These are phyloP conservation scores for Volvox africanus DNA, from an alignment of 139 green algal genomes.

Conservation along the genomic window DNA sequence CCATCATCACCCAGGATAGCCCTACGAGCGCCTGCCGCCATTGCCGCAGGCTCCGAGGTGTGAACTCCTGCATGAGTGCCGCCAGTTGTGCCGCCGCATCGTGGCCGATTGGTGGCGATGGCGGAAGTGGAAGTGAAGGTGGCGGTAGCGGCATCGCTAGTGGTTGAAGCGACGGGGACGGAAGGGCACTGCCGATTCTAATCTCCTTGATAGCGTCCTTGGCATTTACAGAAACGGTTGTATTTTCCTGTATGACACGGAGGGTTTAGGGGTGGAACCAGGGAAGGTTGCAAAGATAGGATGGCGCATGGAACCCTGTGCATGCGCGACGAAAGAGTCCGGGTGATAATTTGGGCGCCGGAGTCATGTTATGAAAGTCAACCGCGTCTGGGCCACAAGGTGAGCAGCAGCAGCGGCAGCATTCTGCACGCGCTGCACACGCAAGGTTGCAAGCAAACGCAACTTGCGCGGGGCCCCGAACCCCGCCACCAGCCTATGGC, in stretches of 20 bases:
- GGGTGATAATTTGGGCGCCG: no score
- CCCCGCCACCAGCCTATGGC: background rate
- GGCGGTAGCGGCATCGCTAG: background rate
- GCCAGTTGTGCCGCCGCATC: background rate
- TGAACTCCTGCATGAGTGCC: background rate
- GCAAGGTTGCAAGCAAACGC: no score
- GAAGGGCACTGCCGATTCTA: background rate
- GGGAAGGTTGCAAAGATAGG: background rate
- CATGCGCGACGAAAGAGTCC: no score
- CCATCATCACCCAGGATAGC: constrained; percentile 26
- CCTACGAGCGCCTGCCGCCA: constrained; percentile 22
- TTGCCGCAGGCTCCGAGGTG: constrained; percentile 1
- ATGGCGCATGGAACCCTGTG: background rate
- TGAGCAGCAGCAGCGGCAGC: no score
- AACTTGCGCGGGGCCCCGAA: no score
- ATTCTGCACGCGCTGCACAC: no score
- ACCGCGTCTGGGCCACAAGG: no score
- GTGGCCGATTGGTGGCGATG: background rate
- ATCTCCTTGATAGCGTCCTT: background rate
- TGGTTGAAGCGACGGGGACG: background rate
- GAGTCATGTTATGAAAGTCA: no score
- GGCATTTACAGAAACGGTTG: background rate
- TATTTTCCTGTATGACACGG: constrained; percentile 6
- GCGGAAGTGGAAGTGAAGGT: background rate
- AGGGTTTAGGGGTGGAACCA: background rate